These are phyloP conservation scores for Fallopia convolvulus DNA, from an alignment of 148 eudicot species.

Conservation along the genomic window DNA sequence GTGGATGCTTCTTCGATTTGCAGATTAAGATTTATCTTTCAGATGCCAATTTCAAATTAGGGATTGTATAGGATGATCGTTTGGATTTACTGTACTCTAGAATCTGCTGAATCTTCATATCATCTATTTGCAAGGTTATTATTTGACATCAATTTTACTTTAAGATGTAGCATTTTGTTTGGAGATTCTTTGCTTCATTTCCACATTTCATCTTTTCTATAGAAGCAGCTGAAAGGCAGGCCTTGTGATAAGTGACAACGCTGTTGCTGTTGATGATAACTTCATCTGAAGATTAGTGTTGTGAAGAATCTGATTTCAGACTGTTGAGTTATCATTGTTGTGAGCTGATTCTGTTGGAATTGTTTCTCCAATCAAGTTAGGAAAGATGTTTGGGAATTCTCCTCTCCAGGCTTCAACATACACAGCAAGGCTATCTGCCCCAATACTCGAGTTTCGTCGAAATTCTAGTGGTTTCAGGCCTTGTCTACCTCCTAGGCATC, in stretches of 20 bases:
- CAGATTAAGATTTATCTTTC: not conserved
- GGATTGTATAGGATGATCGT: not conserved
- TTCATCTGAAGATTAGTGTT: not conserved
- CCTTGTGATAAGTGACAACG: not conserved
- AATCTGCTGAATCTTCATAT: not conserved
- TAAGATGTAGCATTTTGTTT: not conserved
- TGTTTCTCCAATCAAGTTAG: not conserved
- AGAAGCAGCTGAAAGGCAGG: not conserved
- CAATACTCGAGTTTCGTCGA: not conserved
- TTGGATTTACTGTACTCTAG: not conserved
- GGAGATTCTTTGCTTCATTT: not conserved
- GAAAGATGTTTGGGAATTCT: slow-evolving; percentile 8
- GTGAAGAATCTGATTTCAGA: not conserved
- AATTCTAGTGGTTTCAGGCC: not conserved
- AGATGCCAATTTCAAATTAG: not conserved
- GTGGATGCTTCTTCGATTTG: not conserved
- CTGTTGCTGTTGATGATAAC: not conserved
- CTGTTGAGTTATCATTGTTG: not conserved
- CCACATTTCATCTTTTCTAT: not conserved
- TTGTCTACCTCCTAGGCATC: slow-evolving; percentile 17
- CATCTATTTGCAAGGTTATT: not conserved
- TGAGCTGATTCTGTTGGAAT: not conserved
- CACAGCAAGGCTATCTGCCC: not conserved
- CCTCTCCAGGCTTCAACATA: slow-evolving; percentile 3
- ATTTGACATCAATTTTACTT: not conserved